Evolutionary conservation across 1,284 basidiomycete genomes (phyloP).

Genomic region (Leccinum insolens): DNA sequence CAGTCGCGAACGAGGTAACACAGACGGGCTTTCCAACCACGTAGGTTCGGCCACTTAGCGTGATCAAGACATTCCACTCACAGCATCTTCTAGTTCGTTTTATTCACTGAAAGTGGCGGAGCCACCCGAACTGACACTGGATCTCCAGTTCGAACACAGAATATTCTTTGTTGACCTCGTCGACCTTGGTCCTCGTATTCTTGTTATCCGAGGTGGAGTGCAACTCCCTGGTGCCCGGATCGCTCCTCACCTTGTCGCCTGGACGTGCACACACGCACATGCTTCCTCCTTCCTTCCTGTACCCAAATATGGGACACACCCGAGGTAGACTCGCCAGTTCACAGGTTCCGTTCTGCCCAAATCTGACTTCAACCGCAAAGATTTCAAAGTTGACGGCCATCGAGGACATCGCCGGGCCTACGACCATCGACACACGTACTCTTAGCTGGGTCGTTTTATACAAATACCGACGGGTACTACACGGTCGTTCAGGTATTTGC

Average conservation of each 20-base stretch:
- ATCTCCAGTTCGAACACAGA: constrained; percentile 15
- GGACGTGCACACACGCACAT: constrained; percentile 18
- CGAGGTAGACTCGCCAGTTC: constrained; percentile 4
- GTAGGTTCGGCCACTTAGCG: constrained; percentile 1
- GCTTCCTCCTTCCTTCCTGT: constrained; percentile 6
- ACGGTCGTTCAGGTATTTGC: constrained; percentile 17
- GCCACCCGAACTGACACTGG: constrained; percentile 11
- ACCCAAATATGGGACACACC: constrained; percentile 4
- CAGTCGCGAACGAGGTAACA: constrained; percentile 12
- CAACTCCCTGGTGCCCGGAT: neutral
- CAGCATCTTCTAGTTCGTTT: constrained; percentile 10
- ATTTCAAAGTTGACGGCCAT: neutral
- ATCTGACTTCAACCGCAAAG: constrained; percentile 1
- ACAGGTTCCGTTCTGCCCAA: neutral
- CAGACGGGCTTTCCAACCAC: neutral
- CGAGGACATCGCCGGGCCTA: neutral
- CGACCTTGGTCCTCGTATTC: constrained; percentile 20
- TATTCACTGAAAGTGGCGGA: constrained; percentile 13
- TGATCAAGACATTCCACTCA: neutral
- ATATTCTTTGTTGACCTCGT: constrained; percentile 7
- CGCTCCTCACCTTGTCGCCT: constrained; percentile 11
- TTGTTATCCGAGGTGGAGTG: constrained; percentile 11
- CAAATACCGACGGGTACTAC: constrained; percentile 5
- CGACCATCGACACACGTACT: constrained; percentile 20
- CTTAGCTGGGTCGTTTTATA: constrained; percentile 9